Evolutionary conservation across 257 asterid genomes (phyloP).

Genomic region (Cynanchum wilfordii): DNA sequence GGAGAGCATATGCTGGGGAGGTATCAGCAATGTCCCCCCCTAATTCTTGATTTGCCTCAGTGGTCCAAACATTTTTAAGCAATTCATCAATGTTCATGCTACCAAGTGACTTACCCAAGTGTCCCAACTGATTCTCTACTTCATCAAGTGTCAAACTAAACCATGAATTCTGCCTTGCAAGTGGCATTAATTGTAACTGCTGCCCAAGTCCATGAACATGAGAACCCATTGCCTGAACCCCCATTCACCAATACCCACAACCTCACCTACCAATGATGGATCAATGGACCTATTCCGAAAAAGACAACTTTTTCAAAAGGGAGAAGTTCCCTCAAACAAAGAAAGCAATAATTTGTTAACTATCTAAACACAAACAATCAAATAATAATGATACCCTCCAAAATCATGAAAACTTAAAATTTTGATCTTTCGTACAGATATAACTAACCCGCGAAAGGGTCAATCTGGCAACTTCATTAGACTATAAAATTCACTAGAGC

Average conservation of each 20-base stretch:
- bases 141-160: conserved; percentile 57
- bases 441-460: background rate
- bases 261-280: conserved; percentile 16
- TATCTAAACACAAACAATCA: background rate
- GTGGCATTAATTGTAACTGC: conserved; percentile 39
- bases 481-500: background rate
- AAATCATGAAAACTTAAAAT: background rate
- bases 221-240: conserved; percentile 69
- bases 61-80: conserved; percentile 49
- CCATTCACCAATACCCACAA: conserved; percentile 45
- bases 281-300: conserved; percentile 16
- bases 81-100: conserved; percentile 69
- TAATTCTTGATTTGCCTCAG: conserved; percentile 38
- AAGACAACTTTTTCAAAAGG: conserved; percentile 7
- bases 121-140: conserved; percentile 50
- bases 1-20: conserved; percentile 49
- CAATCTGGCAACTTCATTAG: background rate
- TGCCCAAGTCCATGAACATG: conserved; percentile 45
- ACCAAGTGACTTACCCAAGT: conserved; percentile 59
- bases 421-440: background rate
- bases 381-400: background rate
- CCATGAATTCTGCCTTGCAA: conserved; percentile 55
- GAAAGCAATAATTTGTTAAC: conserved; percentile 4
- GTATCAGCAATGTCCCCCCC: conserved; percentile 23
- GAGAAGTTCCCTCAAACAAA: background rate